Evolutionary conservation across 2,329 filamentous ascomycete genomes (phyloP), one percentile per base, ranked within the genome.

Genomic region (Colletotrichum caudatum): DNA sequence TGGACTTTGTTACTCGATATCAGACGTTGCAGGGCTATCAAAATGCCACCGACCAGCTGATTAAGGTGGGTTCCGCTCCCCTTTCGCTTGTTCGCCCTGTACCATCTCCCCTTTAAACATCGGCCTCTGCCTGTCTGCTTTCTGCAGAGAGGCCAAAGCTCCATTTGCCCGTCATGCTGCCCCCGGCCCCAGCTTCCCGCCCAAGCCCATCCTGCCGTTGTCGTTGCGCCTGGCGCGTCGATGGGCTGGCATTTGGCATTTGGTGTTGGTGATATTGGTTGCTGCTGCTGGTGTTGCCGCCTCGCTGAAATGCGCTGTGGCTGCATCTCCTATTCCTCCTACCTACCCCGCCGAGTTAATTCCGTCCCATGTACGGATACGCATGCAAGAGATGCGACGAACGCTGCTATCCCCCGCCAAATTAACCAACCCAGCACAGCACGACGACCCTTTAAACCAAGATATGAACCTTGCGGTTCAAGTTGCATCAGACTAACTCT

Each of bases 1-100:
- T 83, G 78, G 82, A 84, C 58, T 87, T 89, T 74, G 77, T 86
- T 72, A 78, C 82, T 59, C 82, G 87, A 11, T 88, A 84, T 75
- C 82, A 84, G 57, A 75, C 78, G 48, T 78, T 88, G 57, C 82
- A 84, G 71, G 62, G 74, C 5, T 82, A 84, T 48, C 80, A 82
- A 60, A 81, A 84, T 48, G 78, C 76, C 18, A 83, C 78, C 54
- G 82, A 87, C 66, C 77, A 81, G 53, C 76, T 89, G 73, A 83
- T 88, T 67, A 84, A 85, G 81, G 87, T 86, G 76, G 53, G 80
- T 76, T 60, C 61, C 29, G 58, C 64, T 48, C 16, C 23, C 62
- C 56, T 23, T 60, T 39, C 46, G 3, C 35, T 73, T 48, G 44
- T 50, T 51, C 62, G 35, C 50, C 41, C 26, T 66, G 65, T 56